Evolutionary conservation across 2,329 filamentous ascomycete genomes (phyloP).

Genomic region (Escovopsis sp.): DNA sequence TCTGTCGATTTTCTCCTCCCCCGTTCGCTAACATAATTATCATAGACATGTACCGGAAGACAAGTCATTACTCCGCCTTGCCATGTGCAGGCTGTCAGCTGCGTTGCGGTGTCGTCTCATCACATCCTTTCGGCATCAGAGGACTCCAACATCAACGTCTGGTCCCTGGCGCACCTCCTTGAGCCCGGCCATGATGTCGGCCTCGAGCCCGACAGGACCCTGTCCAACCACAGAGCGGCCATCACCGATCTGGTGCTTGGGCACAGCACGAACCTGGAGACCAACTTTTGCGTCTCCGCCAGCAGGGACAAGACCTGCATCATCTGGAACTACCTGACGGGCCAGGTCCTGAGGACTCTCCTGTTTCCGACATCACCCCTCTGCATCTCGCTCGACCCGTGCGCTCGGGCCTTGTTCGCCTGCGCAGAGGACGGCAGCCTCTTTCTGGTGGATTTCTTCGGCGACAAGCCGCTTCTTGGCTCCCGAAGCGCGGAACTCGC

Average conservation of each 20-base stretch:
- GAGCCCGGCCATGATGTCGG: conserved; percentile 38
- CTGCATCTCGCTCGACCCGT: conserved; percentile 65
- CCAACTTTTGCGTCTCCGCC: conserved; percentile 71
- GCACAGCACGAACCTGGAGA: conserved; percentile 50
- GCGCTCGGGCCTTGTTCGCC: conserved; percentile 67
- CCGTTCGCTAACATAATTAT: conserved; percentile 17
- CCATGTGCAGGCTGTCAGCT: conserved; percentile 69
- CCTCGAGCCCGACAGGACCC: conserved; percentile 58
- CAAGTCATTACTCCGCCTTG: conserved; percentile 61
- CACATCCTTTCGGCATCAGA: conserved; percentile 66
- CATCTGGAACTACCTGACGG: conserved; percentile 82
- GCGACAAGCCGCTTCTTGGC: conserved; percentile 39
- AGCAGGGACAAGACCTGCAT: conserved; percentile 80
- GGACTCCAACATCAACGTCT: conserved; percentile 85
- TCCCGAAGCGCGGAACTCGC: conserved; percentile 35
- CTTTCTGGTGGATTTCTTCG: conserved; percentile 62
- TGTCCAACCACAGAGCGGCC: conserved; percentile 62
- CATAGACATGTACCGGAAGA: conserved; percentile 57
- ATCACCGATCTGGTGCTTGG: conserved; percentile 52
- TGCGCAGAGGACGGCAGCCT: conserved; percentile 69
- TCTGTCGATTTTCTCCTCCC: neutral
- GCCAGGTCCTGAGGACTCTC: conserved; percentile 63
- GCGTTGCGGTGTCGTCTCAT: conserved; percentile 54
- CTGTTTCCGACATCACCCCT: conserved; percentile 61
- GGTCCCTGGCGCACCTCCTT: conserved; percentile 66